Conservation (phyloP, 2,329 filamentous ascomycete genomes). For the Paecilomyces dactylethromorphus region DNA sequence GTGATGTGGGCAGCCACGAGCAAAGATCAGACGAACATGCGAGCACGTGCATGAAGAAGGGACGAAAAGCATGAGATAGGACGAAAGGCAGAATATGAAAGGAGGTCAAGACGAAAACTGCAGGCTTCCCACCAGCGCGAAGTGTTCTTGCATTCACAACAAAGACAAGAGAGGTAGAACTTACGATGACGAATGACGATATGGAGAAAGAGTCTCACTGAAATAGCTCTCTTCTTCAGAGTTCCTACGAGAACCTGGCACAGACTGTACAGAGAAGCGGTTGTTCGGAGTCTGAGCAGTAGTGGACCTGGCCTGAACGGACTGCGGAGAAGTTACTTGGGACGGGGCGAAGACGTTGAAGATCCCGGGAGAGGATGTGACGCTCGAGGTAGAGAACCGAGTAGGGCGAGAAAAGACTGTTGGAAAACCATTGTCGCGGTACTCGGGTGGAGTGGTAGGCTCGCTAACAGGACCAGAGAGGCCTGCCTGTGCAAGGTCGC, state of each 20-base stretch:
- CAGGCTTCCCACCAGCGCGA: background rate
- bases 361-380: slow-evolving; percentile 72
- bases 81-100: background rate
- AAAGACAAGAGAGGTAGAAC: slow-evolving; percentile 35
- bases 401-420: slow-evolving; percentile 77
- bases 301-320: slow-evolving; percentile 51
- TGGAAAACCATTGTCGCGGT: slow-evolving; percentile 73
- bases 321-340: slow-evolving; percentile 71
- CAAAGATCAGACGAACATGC: background rate
- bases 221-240: slow-evolving; percentile 84
- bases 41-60: background rate
- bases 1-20: background rate
- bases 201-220: slow-evolving; percentile 52
- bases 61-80: background rate
- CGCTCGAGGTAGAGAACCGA: slow-evolving; percentile 80
- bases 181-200: slow-evolving; percentile 72
- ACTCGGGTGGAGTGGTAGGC: slow-evolving; percentile 92
- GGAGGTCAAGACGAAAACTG: background rate
- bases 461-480: slow-evolving; percentile 75
- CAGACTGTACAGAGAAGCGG: slow-evolving; percentile 72
- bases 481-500: slow-evolving; percentile 59
- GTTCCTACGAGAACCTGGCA: slow-evolving; percentile 79
- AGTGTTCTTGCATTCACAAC: background rate
- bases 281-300: slow-evolving; percentile 49
- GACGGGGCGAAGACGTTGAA: slow-evolving; percentile 69